Evolutionary conservation across 75 land plant species (phyloP).

Genomic region (Pinus albicaulis): DNA sequence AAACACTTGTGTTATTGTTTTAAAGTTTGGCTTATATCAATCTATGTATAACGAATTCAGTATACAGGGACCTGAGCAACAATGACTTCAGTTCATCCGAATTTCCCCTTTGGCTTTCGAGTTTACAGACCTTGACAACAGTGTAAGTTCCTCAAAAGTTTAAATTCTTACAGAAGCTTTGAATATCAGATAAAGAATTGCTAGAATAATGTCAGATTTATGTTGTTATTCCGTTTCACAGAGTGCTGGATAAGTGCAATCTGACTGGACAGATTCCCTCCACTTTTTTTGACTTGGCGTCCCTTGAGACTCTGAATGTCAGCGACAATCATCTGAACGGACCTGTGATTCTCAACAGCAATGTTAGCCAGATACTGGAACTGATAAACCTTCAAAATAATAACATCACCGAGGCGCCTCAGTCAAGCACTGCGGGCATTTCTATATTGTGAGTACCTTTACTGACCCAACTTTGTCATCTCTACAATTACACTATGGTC

Average conservation of each 20-base stretch:
- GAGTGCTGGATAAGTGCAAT: slow-evolving; percentile 2
- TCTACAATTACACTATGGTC: no score
- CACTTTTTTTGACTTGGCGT: neutral
- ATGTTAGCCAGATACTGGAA: slow-evolving; percentile 21
- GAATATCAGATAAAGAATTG: neutral
- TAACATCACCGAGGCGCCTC: slow-evolving; percentile 15
- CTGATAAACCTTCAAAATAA: slow-evolving; percentile 52
- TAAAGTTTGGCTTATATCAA: neutral
- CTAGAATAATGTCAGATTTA: neutral
- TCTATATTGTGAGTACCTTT: slow-evolving; percentile 35
- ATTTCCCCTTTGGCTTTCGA: slow-evolving; percentile 55
- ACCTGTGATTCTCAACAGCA: slow-evolving; percentile 31
- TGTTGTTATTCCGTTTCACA: neutral
- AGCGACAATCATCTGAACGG: slow-evolving; percentile 45
- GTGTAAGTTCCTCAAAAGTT: slow-evolving; percentile 34
- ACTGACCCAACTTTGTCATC: no score
- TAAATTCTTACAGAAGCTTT: neutral
- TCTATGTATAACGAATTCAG: neutral
- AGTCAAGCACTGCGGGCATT: slow-evolving; percentile 10
- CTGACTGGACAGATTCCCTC: neutral
- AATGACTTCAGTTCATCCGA: slow-evolving; percentile 44
- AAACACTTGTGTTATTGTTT: neutral
- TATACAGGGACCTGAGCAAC: slow-evolving; percentile 58
- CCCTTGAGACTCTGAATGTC: slow-evolving; percentile 27
- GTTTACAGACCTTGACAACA: slow-evolving; percentile 33